A percentile compares a stretch with the other conserved stretches of the same genome.
Evolutionary conservation across 345 rosid genomes (phyloP).

Genomic region (Salix koriyanagi): DNA sequence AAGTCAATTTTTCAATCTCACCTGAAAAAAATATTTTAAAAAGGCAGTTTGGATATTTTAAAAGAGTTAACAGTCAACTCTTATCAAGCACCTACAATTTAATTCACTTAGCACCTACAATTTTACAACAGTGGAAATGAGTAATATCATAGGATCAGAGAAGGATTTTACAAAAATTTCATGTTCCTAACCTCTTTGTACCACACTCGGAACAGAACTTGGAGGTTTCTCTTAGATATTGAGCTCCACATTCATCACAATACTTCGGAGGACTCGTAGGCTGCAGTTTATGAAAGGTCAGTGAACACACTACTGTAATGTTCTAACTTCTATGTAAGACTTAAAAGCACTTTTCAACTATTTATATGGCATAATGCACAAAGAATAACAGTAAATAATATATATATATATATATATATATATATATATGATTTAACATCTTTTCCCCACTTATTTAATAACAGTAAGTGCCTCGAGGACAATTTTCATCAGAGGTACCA

Average conservation of each 20-base stretch:
- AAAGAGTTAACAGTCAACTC: too few relatives aligned
- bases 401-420: too few relatives aligned
- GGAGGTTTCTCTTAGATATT: slow-evolving; percentile 77
- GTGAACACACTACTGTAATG: neutral
- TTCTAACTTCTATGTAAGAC: neutral
- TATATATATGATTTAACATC: too few relatives aligned
- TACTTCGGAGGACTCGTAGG: slow-evolving; percentile 67
- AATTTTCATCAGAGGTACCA: too few relatives aligned
- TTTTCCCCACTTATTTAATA: too few relatives aligned
- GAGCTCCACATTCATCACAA: slow-evolving; percentile 88
- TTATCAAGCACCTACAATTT: too few relatives aligned
- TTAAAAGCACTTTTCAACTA: neutral
- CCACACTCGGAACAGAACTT: slow-evolving; percentile 97
- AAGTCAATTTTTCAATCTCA: too few relatives aligned
- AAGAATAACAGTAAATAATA: neutral
- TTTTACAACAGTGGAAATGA: neutral
- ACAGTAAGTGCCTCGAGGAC: too few relatives aligned
- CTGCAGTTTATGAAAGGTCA: slow-evolving; percentile 23
- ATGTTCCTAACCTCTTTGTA: slow-evolving; percentile 70
- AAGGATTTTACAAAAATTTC: slow-evolving; percentile 1
- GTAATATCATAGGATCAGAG: neutral
- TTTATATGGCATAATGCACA: neutral
- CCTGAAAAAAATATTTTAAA: too few relatives aligned
- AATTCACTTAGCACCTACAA: too few relatives aligned
- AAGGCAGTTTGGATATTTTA: too few relatives aligned